Conservation (phyloP, 176 grass and related monocot genomes). For the Oryza punctata region DNA sequence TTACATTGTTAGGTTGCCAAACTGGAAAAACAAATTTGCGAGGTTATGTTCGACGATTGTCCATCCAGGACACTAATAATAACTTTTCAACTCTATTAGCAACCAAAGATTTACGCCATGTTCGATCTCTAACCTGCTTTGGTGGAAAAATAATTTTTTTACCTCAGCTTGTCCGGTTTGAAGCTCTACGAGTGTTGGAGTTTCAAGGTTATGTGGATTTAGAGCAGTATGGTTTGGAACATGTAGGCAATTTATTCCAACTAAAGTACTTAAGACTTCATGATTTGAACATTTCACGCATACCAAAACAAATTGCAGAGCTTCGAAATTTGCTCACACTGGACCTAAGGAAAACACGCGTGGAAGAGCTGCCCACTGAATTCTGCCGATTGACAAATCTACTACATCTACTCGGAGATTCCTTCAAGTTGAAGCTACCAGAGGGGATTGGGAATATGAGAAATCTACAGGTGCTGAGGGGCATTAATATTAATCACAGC, state of each 20-base stretch:
- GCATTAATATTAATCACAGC: neutral
- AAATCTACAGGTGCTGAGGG: neutral
- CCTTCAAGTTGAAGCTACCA: neutral
- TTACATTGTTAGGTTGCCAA: neutral
- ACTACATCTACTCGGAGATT: neutral
- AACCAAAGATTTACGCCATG: neutral
- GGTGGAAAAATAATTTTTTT: neutral
- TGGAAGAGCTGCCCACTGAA: neutral
- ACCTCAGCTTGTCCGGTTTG: neutral
- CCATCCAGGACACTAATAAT: neutral
- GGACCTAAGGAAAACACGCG: accelerated
- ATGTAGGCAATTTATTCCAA: neutral
- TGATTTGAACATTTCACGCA: neutral
- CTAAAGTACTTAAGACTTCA: neutral
- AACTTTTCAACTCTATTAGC: neutral
- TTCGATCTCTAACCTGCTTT: neutral
- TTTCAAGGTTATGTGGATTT: neutral
- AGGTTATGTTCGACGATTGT: neutral
- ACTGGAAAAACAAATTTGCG: neutral
- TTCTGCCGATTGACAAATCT: neutral
- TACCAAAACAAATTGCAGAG: neutral
- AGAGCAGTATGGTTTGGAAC: neutral
- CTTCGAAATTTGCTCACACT: neutral
- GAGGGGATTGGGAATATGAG: neutral
- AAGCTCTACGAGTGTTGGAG: neutral